Conservation (phyloP, 1,284 basidiomycete species). For the Irpex sp. region DNA sequence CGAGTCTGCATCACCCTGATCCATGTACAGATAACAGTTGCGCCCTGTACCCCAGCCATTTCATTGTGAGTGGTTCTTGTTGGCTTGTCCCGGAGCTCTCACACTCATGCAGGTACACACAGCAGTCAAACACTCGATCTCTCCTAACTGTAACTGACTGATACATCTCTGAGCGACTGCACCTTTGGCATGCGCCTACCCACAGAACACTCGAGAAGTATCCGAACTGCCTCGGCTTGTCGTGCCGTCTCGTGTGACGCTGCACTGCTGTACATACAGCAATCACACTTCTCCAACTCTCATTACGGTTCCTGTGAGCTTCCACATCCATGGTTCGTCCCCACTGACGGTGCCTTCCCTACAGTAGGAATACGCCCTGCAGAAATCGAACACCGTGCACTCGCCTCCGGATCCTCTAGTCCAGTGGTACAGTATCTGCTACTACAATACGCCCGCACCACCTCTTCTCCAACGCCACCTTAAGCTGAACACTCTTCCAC, state of each 20-base stretch:
- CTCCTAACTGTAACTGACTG: no score
- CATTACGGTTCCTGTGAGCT: neutral
- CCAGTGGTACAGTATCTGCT: no score
- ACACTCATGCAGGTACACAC: neutral
- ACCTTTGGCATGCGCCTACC: neutral
- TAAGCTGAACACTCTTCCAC: no score
- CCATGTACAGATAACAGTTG: neutral
- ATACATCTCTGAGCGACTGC: no score
- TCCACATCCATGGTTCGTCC: neutral
- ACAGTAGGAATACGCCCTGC: neutral
- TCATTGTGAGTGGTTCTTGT: neutral
- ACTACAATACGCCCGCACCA: no score
- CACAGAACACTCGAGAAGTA: neutral
- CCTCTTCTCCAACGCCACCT: no score
- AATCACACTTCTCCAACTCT: neutral
- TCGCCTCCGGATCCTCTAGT: no score
- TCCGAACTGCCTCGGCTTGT: neutral
- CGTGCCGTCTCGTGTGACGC: neutral
- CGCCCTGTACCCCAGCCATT: neutral
- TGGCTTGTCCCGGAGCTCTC: neutral
- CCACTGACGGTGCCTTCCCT: neutral
- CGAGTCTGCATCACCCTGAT: neutral
- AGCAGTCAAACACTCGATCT: neutral
- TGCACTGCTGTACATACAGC: no score
- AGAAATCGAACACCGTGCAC: no score